A percentile compares a stretch with the other conserved stretches of the same genome.
phyloP scores from a whole-genome alignment of 805 yeast genomes.

The Candida cerambycidarum region DNA sequence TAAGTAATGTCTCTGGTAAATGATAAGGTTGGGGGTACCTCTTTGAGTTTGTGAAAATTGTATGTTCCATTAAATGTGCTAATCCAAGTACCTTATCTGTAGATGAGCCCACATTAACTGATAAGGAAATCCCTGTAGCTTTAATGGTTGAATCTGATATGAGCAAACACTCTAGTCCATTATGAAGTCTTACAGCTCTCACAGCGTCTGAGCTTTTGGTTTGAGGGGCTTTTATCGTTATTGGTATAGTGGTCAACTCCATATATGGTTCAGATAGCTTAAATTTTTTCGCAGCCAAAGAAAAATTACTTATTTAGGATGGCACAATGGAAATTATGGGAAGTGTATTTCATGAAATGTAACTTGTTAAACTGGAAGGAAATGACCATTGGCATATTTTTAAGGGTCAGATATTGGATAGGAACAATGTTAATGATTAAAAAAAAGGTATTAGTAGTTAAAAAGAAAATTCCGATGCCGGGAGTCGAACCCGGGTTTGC shows the following conservation, averaged over 20 bases:
- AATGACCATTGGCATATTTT: too few relatives aligned
- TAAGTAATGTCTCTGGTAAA: constrained; percentile 44
- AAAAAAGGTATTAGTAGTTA: neutral
- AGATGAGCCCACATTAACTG: constrained; percentile 79
- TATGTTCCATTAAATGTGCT: constrained; percentile 58
- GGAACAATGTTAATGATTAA: neutral
- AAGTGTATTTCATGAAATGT: neutral
- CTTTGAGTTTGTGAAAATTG: constrained; percentile 48
- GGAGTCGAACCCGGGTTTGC: constrained; percentile 81
- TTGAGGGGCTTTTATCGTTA: constrained; percentile 29
- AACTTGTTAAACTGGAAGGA: too few relatives aligned
- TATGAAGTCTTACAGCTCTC: constrained; percentile 52
- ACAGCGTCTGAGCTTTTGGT: constrained; percentile 40
- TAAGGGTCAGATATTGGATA: too few relatives aligned
- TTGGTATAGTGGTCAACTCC: constrained; percentile 1
- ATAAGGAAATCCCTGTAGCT: constrained; percentile 65
- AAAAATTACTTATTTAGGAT: constrained; percentile 7
- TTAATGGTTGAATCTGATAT: constrained; percentile 74
- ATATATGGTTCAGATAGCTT: neutral
- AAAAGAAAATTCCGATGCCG: constrained; percentile 61
- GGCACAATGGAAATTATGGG: constrained; percentile 6
- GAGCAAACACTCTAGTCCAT: constrained; percentile 67
- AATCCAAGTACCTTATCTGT: constrained; percentile 73
- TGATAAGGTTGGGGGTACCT: constrained; percentile 48
- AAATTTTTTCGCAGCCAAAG: constrained; percentile 10